Conservation (phyloP, 805 yeast genomes). For the Metschnikowia koreensis region DNA sequence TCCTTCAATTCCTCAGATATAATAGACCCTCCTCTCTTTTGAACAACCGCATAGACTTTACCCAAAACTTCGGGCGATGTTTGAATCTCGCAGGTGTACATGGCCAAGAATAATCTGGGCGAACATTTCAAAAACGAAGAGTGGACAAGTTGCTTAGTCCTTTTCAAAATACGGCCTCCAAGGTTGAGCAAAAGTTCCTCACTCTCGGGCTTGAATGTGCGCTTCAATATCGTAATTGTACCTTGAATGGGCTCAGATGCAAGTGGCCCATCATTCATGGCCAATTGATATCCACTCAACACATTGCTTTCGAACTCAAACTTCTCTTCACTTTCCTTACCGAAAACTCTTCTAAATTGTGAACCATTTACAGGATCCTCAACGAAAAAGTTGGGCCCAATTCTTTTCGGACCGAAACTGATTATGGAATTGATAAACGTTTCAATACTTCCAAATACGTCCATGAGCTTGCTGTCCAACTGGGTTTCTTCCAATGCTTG, state of each 20-base stretch:
- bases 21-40: slow-evolving; percentile 80
- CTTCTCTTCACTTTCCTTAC: slow-evolving; percentile 14
- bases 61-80: slow-evolving; percentile 94
- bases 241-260: slow-evolving; percentile 89
- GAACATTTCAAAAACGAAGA: slow-evolving; percentile 74
- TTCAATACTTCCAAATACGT: slow-evolving; percentile 16
- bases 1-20: slow-evolving; percentile 94
- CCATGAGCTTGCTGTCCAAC: slow-evolving; percentile 20
- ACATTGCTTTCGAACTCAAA: slow-evolving; percentile 58
- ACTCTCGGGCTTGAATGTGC: slow-evolving; percentile 26
- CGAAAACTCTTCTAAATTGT: slow-evolving; percentile 32
- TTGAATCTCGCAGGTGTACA: slow-evolving; percentile 92
- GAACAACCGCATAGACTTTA: slow-evolving; percentile 91
- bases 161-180: slow-evolving; percentile 71
- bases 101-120: slow-evolving; percentile 87
- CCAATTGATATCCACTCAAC: slow-evolving; percentile 80
- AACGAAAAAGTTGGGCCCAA: slow-evolving; percentile 72
- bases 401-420: slow-evolving; percentile 73
- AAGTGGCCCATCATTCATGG: slow-evolving; percentile 82
- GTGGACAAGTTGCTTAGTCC: slow-evolving; percentile 72
- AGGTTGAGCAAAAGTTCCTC: slow-evolving; percentile 42
- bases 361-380: slow-evolving; percentile 41
- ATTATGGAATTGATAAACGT: slow-evolving; percentile 40
- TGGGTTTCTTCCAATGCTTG: slow-evolving; percentile 10
- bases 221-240: slow-evolving; percentile 49